Percentiles rank a stretch among this genome's conserved stretches.
Conservation (phyloP, 768 basidiomycete genomes). For the Tulasnella sp. region DNA sequence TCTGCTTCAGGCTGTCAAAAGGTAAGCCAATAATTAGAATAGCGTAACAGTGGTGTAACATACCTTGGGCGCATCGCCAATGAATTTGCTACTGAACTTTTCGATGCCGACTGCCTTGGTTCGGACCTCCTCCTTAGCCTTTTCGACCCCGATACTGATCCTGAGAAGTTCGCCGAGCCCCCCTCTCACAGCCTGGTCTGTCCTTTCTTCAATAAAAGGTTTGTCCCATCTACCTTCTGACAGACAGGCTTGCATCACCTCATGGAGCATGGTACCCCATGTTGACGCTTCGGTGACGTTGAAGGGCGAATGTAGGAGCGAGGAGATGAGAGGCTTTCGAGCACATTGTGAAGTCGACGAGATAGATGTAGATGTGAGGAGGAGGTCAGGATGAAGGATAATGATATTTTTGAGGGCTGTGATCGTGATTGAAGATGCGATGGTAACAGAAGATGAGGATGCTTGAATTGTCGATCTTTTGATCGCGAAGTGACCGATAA, state of each 20-base stretch:
- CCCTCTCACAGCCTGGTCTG: conserved; percentile 44
- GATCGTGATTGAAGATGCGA: conserved; percentile 43
- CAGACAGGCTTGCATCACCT: conserved; percentile 78
- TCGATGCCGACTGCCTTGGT: conserved; percentile 53
- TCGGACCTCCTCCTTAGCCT: conserved; percentile 55
- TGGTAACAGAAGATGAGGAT: conserved; percentile 28
- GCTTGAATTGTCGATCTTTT: neutral
- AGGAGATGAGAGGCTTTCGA: conserved; percentile 74
- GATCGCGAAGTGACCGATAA: conserved; percentile 42
- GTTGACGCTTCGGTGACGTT: conserved; percentile 33
- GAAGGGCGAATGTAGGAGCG: conserved; percentile 43
- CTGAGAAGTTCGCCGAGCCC: conserved; percentile 53
- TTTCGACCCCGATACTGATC: conserved; percentile 45
- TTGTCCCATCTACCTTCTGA: conserved; percentile 50
- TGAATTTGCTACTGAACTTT: conserved; percentile 55
- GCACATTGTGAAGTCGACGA: conserved; percentile 73
- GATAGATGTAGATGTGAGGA: conserved; percentile 83
- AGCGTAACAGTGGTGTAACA: neutral
- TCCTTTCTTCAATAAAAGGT: conserved; percentile 46
- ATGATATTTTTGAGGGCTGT: conserved; percentile 56
- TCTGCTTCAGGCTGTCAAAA: conserved; percentile 46
- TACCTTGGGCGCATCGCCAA: conserved; percentile 57
- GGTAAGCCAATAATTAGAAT: neutral
- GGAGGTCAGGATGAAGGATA: conserved; percentile 84
- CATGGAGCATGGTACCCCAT: conserved; percentile 91